phyloP scores from a whole-genome alignment of 768 basidiomycete genomes.

The Sarcomyxa edulis region DNA sequence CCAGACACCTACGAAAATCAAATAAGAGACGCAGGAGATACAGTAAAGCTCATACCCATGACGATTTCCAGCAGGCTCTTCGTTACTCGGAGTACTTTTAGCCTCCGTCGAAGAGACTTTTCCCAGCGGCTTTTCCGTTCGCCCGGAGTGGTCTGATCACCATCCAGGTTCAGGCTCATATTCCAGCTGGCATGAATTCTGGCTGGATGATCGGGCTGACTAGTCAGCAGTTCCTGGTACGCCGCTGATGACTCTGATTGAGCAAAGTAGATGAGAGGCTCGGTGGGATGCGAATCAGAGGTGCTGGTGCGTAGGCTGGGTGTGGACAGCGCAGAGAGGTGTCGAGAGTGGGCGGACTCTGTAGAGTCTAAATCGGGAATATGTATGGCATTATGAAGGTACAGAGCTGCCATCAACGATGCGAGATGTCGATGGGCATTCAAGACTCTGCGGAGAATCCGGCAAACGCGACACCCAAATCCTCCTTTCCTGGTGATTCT shows the following conservation, averaged over 20 bases:
- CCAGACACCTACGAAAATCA: slow-evolving; percentile 41
- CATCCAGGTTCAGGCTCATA: slow-evolving; percentile 19
- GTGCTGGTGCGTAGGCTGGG: slow-evolving; percentile 29
- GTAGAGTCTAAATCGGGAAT: not conserved
- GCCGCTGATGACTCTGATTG: slow-evolving; percentile 22
- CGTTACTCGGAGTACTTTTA: slow-evolving; percentile 20
- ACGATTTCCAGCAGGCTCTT: slow-evolving; percentile 27
- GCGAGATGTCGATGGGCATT: too few relatives aligned
- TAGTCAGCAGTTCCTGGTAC: slow-evolving; percentile 27
- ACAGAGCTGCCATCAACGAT: slow-evolving; percentile 51
- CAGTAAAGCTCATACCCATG: slow-evolving; percentile 41
- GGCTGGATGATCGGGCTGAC: slow-evolving; percentile 24
- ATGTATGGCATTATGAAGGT: slow-evolving; percentile 53
- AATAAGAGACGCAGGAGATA: not conserved
- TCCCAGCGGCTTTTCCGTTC: slow-evolving; percentile 25
- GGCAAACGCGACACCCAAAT: too few relatives aligned
- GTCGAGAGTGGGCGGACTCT: slow-evolving; percentile 36
- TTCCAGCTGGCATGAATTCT: slow-evolving; percentile 19
- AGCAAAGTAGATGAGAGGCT: slow-evolving; percentile 33
- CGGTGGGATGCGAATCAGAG: slow-evolving; percentile 36
- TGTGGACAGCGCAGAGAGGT: not conserved
- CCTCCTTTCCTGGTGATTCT: too few relatives aligned
- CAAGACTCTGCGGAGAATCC: too few relatives aligned
- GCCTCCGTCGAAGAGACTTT: slow-evolving; percentile 16
- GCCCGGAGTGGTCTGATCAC: slow-evolving; percentile 18